phyloP scores from a whole-genome alignment of 257 asterid genomes.

The Solanum lycopersicoides region DNA sequence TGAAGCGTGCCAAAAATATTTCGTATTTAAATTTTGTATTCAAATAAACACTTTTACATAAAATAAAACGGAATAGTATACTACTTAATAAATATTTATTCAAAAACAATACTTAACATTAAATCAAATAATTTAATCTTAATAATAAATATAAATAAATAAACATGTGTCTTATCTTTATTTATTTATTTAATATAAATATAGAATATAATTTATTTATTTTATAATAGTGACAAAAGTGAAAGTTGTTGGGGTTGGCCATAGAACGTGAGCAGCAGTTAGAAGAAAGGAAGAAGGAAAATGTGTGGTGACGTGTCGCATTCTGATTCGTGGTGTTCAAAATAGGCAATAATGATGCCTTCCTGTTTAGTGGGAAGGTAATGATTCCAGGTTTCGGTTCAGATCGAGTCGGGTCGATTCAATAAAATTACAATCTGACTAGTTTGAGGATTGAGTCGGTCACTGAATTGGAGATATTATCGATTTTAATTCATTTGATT shows the following conservation, averaged over 20 bases:
- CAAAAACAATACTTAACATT: too few species aligned
- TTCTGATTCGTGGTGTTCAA: neutral
- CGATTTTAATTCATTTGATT: too few species aligned
- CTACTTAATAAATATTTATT: too few species aligned
- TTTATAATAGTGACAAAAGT: neutral
- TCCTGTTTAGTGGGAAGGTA: neutral
- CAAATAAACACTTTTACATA: too few species aligned
- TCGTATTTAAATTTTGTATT: too few species aligned
- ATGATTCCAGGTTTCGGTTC: neutral
- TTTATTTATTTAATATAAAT: too few species aligned
- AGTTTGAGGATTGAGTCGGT: rapidly evolving
- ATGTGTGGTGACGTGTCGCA: neutral
- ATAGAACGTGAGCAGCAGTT: neutral
- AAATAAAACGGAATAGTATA: too few species aligned
- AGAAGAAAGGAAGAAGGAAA: neutral
- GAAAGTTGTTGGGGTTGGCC: neutral
- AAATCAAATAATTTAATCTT: too few species aligned
- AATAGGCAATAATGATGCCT: neutral
- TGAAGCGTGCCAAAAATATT: neutral
- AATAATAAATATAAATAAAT: too few species aligned
- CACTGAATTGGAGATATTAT: neutral
- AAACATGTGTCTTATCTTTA: too few species aligned
- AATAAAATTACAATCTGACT: neutral
- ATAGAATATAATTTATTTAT: too few species aligned
- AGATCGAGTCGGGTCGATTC: neutral